phyloP scores from a whole-genome alignment of 2,329 filamentous ascomycete species.

The Leptographium wingfieldii region DNA sequence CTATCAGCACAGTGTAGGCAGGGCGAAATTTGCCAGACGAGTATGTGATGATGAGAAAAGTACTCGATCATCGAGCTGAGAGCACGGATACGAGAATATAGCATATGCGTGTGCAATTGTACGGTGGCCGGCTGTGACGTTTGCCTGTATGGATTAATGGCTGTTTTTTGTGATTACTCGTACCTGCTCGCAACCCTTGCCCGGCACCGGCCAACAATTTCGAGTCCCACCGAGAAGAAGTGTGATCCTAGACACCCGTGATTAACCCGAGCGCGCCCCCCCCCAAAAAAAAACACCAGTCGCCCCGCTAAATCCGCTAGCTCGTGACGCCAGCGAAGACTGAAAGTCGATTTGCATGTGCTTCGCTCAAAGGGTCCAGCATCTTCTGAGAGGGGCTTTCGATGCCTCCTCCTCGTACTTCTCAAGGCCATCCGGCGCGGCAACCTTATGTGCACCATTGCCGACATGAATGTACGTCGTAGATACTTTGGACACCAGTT shows the following conservation, averaged over 20 bases:
- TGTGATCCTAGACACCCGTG: conserved; percentile 3
- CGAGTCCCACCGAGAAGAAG: conserved; percentile 7
- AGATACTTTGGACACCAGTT: not conserved
- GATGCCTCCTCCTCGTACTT: not conserved
- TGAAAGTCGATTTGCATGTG: not conserved
- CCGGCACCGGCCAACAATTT: conserved; percentile 4
- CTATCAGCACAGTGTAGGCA: not conserved
- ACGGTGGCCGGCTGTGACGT: not conserved
- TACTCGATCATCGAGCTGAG: too few species aligned
- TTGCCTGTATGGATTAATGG: not conserved
- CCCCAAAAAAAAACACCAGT: not conserved
- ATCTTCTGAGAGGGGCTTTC: not conserved
- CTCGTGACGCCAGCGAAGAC: conserved; percentile 3
- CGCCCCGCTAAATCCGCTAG: conserved; percentile 1
- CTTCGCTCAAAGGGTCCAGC: not conserved
- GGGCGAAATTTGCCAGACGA: too few species aligned
- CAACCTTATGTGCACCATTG: not conserved
- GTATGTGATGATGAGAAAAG: too few species aligned
- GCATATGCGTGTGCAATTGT: not conserved
- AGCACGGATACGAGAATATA: not conserved
- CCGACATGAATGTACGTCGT: not conserved
- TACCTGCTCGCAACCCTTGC: not conserved
- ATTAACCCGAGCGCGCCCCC: conserved; percentile 4
- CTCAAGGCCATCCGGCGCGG: not conserved
- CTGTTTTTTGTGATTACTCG: not conserved